Evolutionary conservation across 2,329 filamentous ascomycete genomes (phyloP), one percentile per base, ranked within the genome.

Genomic region (Fusarium coffeatum): DNA sequence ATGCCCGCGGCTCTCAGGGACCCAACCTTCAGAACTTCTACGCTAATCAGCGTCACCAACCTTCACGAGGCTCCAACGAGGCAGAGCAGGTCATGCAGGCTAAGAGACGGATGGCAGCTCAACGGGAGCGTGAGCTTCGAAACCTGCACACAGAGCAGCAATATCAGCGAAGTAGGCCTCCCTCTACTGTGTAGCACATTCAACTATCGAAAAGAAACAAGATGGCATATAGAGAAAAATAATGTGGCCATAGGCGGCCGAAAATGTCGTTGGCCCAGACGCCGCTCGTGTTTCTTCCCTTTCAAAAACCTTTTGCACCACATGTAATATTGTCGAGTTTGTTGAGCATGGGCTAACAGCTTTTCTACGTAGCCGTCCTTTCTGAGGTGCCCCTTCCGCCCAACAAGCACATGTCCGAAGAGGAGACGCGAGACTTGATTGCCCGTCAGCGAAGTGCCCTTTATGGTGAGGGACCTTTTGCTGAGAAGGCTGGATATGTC

Each of bases 91-190:
- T 98, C 90, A 93, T 97, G 88, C 96, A 98, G 89, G 94, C 94
- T 78, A 98, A 98, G 89, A 93, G 96, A 86, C 92, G 95, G 87
- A 97, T 98, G 93, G 96, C 96, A 78, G 96, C 96, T 81, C 96
- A 98, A 85, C 93, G 96, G 83, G 96, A 99, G 87, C 93, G 95
- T 83, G 96, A 99, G 86, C 91, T 99, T 83, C 93, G 96, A 83
- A 99, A 98, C 85, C 97, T 98, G 85, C 96, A 99, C 85, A 97
- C 98, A 85, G 96, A 99, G 89, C 96, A 99, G 89, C 96, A 99
- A 90, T 98, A 97, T 85, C 97, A 98, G 87, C 91, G 95, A 93
- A 98, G 96, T 98, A 93, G 90, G 92, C 90, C 90, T 83, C 88
- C 89, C 88, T 88, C 88, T 87, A 86, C 88, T 89, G 87, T 88